Conservation (phyloP, 768 basidiomycete genomes). For the Hydnomerulius pinastri region DNA sequence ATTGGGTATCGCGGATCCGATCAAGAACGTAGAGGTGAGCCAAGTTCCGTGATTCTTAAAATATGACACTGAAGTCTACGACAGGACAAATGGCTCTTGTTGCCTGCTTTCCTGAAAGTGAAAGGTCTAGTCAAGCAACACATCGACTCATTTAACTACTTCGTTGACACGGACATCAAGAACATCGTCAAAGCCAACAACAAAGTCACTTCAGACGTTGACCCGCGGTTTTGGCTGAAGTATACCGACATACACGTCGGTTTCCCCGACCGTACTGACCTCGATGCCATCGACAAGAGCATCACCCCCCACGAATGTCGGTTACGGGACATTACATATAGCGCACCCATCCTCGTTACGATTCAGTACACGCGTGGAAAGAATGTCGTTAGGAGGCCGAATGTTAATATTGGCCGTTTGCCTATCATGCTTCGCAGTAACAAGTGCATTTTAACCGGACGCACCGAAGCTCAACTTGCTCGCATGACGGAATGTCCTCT, state of each 20-base stretch:
- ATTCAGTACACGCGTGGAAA: slow-evolving; percentile 94
- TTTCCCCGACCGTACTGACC: slow-evolving; percentile 86
- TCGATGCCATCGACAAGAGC: slow-evolving; percentile 71
- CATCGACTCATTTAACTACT: slow-evolving; percentile 98
- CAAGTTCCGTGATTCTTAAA: not conserved
- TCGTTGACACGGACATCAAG: slow-evolving; percentile 95
- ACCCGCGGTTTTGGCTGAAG: slow-evolving; percentile 95
- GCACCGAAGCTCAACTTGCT: slow-evolving; percentile 80
- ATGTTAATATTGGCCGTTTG: slow-evolving; percentile 85
- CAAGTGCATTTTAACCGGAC: slow-evolving; percentile 87
- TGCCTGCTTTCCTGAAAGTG: slow-evolving; percentile 95
- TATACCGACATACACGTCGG: slow-evolving; percentile 96
- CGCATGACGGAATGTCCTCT: slow-evolving; percentile 95
- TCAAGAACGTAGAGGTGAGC: slow-evolving; percentile 87
- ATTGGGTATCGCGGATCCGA: slow-evolving; percentile 80
- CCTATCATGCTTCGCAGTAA: slow-evolving; percentile 97
- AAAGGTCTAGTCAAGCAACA: slow-evolving; percentile 99
- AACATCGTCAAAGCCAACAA: slow-evolving; percentile 94
- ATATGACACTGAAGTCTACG: slow-evolving; percentile 1
- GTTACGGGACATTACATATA: slow-evolving; percentile 92
- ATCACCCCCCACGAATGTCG: slow-evolving; percentile 98
- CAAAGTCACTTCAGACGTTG: slow-evolving; percentile 94
- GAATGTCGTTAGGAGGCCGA: slow-evolving; percentile 78
- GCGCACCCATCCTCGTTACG: slow-evolving; percentile 89
- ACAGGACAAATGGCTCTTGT: slow-evolving; percentile 97